Conservation (phyloP, 2,329 filamentous ascomycete genomes). For the Phyllachora maydis region DNA sequence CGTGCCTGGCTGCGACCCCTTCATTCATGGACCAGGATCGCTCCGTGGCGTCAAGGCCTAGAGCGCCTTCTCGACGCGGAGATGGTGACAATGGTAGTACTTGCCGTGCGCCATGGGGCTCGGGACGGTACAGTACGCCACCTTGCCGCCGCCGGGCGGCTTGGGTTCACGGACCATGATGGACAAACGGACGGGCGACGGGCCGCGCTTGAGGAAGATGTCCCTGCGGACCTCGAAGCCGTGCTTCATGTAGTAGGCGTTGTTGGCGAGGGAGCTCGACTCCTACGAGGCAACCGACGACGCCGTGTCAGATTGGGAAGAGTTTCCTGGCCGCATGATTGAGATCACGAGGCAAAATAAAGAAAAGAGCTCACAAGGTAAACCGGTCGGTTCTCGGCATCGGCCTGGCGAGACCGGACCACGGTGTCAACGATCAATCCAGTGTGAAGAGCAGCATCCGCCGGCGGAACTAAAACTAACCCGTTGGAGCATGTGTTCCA, state of each 20-base stretch:
- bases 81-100: not conserved
- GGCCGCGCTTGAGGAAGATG: slow-evolving; percentile 38
- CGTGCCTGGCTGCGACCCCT: too few species aligned
- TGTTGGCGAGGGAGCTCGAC: slow-evolving; percentile 49
- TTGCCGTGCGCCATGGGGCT: not conserved
- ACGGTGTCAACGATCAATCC: not conserved
- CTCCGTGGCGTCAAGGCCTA: too few species aligned
- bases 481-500: slow-evolving; percentile 45
- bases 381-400: slow-evolving; percentile 43
- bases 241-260: slow-evolving; percentile 52
- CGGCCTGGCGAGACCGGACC: slow-evolving; percentile 30
- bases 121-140: slow-evolving; percentile 2
- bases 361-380: too few species aligned
- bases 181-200: slow-evolving; percentile 42
- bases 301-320: too few species aligned
- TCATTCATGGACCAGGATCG: too few species aligned
- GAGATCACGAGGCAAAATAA: too few species aligned
- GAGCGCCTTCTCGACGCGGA: not conserved
- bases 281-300: too few species aligned
- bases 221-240: slow-evolving; percentile 47
- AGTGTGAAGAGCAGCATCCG: not conserved
- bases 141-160: slow-evolving; percentile 10
- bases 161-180: slow-evolving; percentile 67
- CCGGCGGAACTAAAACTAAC: slow-evolving; percentile 16
- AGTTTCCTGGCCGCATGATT: too few species aligned